Evolutionary conservation across 1,139 yeast species (phyloP).

Genomic region (Pichia sp.): DNA sequence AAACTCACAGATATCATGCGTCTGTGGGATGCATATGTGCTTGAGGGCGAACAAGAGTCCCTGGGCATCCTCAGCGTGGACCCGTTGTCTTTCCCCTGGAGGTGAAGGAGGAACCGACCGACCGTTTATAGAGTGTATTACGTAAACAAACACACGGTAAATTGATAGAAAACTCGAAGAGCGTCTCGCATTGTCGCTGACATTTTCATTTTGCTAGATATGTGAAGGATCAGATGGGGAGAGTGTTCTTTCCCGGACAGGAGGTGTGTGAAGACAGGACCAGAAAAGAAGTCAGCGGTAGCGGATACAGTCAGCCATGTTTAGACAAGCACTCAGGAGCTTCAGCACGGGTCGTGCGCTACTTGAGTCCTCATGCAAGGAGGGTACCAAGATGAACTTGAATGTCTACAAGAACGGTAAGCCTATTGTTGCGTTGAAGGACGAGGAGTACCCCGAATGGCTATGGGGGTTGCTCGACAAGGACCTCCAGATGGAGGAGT

Average conservation of each 20-base stretch:
- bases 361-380: constrained; percentile 46
- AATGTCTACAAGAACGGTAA: constrained; percentile 74
- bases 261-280: too few species aligned
- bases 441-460: constrained; percentile 91
- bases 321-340: constrained; percentile 16
- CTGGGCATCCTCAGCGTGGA: not conserved
- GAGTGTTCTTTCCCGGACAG: too few species aligned
- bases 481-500: constrained; percentile 47
- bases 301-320: constrained; percentile 2
- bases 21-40: not conserved
- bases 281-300: not conserved
- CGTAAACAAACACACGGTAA: not conserved
- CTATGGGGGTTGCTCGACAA: constrained; percentile 80
- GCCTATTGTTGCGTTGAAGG: constrained; percentile 88
- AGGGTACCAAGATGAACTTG: constrained; percentile 78
- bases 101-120: not conserved
- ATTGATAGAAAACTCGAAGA: not conserved
- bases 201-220: too few species aligned
- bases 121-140: not conserved
- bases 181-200: not conserved
- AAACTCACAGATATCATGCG: not conserved
- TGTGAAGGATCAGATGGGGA: too few species aligned
- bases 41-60: not conserved
- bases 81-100: constrained; percentile 2
- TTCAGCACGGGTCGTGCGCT: constrained; percentile 22